Percentiles rank a stretch among this genome's conserved stretches.
Evolutionary conservation across 2,329 filamentous ascomycete species (phyloP).

Genomic region (Fusarium illudens): DNA sequence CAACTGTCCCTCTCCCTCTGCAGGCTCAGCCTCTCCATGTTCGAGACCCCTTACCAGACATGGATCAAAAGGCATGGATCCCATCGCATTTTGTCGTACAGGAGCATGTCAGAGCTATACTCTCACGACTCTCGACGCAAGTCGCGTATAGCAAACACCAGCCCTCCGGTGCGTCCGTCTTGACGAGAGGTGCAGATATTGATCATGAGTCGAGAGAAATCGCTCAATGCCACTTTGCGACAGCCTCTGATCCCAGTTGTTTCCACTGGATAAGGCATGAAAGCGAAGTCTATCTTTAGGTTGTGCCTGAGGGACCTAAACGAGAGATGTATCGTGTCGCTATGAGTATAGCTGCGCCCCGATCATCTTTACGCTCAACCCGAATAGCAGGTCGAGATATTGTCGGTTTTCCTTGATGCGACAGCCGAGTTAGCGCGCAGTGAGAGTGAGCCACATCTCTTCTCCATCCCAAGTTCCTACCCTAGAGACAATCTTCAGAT

Average conservation of each 20-base stretch:
- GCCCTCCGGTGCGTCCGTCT: not conserved
- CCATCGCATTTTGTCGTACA: not conserved
- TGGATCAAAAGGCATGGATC: not conserved
- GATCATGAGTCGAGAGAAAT: not conserved
- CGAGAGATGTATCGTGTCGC: no score
- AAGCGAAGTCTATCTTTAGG: no score
- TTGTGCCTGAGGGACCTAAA: no score
- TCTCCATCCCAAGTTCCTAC: no score
- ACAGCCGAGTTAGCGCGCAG: no score
- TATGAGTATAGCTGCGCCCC: no score
- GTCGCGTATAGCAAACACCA: not conserved
- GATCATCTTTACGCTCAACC: no score
- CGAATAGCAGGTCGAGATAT: not conserved
- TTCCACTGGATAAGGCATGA: no score
- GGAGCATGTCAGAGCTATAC: not conserved
- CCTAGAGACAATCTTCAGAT: not conserved
- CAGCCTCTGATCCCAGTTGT: no score
- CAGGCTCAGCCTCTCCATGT: not conserved
- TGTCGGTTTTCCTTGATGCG: accelerated
- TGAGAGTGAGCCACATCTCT: no score
- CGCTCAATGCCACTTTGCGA: accelerated
- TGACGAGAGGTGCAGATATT: not conserved
- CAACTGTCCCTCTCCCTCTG: not conserved
- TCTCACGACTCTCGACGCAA: not conserved
- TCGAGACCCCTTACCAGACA: not conserved